Percentiles rank a stretch among this genome's conserved stretches.
phyloP scores from a whole-genome alignment of 495 filamentous ascomycete species.

The Penicillium coffeae region DNA sequence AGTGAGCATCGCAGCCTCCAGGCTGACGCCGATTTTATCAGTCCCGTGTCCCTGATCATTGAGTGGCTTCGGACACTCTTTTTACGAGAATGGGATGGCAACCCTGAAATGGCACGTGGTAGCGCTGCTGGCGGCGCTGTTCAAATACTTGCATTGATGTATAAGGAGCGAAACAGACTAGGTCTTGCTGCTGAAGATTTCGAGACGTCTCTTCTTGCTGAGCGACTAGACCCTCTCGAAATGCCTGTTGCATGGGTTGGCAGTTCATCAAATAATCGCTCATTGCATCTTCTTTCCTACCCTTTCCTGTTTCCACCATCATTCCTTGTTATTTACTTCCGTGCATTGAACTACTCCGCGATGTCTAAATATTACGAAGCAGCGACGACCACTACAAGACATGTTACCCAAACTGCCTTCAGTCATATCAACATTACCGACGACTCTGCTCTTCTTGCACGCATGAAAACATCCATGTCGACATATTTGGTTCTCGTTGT shows the following conservation, averaged over 20 bases:
- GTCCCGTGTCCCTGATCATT: constrained; percentile 53
- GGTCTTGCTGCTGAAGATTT: constrained; percentile 66
- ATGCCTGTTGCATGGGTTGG: constrained; percentile 71
- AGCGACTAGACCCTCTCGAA: constrained; percentile 72
- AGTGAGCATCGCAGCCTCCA: constrained; percentile 34
- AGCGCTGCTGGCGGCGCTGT: constrained; percentile 69
- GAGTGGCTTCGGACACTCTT: constrained; percentile 78
- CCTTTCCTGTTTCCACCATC: constrained; percentile 75
- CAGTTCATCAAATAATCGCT: constrained; percentile 50
- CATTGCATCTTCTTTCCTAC: constrained; percentile 72
- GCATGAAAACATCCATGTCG: constrained; percentile 59
- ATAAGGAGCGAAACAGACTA: constrained; percentile 59
- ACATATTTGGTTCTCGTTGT: constrained; percentile 77
- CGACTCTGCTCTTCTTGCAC: constrained; percentile 52
- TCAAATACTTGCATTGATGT: constrained; percentile 69
- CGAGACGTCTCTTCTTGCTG: constrained; percentile 68
- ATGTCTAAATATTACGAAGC: constrained; percentile 77
- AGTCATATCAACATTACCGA: constrained; percentile 36
- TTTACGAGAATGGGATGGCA: constrained; percentile 73
- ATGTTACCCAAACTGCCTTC: constrained; percentile 57
- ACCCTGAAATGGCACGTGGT: constrained; percentile 60
- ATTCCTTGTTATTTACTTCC: constrained; percentile 76
- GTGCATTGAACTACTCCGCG: constrained; percentile 76
- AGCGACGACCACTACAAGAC: constrained; percentile 58
- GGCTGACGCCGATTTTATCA: constrained; percentile 26